These are phyloP conservation scores for Lichtheimia hyalospora DNA, from an alignment of 371 early-diverging fungal species.

Conservation along the genomic window DNA sequence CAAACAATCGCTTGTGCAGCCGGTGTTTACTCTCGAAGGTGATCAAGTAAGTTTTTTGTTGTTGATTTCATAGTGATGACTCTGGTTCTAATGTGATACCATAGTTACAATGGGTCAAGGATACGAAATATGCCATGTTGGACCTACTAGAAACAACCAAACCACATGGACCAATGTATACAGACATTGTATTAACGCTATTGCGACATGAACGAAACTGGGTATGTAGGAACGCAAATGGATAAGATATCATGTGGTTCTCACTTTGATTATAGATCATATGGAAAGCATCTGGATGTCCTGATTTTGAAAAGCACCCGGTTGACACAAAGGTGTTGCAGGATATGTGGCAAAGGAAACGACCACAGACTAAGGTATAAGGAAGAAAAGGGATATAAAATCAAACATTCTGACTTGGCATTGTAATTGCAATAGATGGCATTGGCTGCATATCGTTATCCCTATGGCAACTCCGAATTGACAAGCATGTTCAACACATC, in stretches of 20 bases:
- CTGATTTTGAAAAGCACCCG: conserved; percentile 43
- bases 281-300: conserved; percentile 53
- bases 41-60: conserved; percentile 24
- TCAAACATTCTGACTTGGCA: not conserved
- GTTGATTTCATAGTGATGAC: no score
- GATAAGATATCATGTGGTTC: not conserved
- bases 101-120: conserved; percentile 32
- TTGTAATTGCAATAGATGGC: conserved; percentile 15
- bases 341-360: conserved; percentile 17
- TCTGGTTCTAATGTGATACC: not conserved
- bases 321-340: conserved; percentile 21
- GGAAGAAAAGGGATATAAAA: not conserved
- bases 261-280: conserved; percentile 25
- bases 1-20: conserved; percentile 33
- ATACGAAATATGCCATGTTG: conserved; percentile 18
- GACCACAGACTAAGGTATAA: conserved; percentile 2
- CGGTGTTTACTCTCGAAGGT: conserved; percentile 28
- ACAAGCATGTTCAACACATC: conserved; percentile 30
- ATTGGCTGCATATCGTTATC: conserved; percentile 25
- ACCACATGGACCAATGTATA: conserved; percentile 47
- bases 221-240: conserved; percentile 20
- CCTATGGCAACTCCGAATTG: conserved; percentile 37
- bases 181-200: conserved; percentile 40
- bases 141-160: conserved; percentile 30
- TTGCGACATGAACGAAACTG: conserved; percentile 43